Conservation (phyloP, 2,329 filamentous ascomycete genomes). For the Hypoxylon sp. region DNA sequence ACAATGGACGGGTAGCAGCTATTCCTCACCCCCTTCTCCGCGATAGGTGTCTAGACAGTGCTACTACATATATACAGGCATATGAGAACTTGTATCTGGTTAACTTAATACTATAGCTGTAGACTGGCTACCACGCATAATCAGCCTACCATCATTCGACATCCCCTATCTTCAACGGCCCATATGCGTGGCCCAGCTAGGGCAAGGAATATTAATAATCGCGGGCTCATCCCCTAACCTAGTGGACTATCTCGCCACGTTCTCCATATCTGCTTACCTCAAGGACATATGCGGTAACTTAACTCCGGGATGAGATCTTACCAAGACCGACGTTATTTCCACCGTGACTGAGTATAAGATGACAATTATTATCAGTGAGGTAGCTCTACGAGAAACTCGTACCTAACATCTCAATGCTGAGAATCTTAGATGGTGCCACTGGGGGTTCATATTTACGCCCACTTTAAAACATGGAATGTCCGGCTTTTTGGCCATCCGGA, state of each 20-base stretch:
- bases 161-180: neutral
- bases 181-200: neutral
- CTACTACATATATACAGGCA: neutral
- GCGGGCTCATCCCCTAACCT: neutral
- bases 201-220: neutral
- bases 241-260: neutral
- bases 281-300: neutral
- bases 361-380: neutral
- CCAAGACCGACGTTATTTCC: slow-evolving; percentile 1
- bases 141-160: neutral
- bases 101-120: neutral
- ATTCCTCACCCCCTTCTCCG: neutral
- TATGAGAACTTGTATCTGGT: neutral
- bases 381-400: neutral
- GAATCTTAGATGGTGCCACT: neutral
- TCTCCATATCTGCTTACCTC: neutral
- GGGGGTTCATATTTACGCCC: neutral
- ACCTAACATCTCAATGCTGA: neutral
- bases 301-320: neutral
- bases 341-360: neutral
- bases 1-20: neutral
- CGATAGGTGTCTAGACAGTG: too few relatives aligned
- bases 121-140: neutral
- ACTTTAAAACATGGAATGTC: neutral
- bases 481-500: neutral